phyloP scores from a whole-genome alignment of 2,329 filamentous ascomycete species.

The Sporothrix inflata region DNA sequence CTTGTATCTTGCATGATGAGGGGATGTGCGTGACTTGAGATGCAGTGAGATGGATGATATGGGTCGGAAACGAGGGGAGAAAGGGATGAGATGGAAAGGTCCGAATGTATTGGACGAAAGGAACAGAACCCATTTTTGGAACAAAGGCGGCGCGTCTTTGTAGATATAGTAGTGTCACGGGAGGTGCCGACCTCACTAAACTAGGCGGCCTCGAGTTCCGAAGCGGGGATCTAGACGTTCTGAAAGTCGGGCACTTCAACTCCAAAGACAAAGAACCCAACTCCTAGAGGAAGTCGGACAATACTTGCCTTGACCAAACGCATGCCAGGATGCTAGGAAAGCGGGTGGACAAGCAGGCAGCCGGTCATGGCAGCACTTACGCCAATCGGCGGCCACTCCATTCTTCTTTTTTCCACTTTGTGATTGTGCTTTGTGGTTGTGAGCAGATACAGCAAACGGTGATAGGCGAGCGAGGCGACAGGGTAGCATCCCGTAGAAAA shows the following conservation, averaged over 20 bases:
- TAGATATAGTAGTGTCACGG: constrained; percentile 10
- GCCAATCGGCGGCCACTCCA: not conserved
- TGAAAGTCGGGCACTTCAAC: not conserved
- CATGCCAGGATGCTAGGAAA: too few relatives aligned
- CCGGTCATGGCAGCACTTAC: not conserved
- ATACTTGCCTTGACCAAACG: not conserved
- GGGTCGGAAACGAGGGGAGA: not conserved
- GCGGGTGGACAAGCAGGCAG: not conserved
- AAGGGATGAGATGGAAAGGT: not conserved
- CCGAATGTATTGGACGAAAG: not conserved
- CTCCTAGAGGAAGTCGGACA: not conserved
- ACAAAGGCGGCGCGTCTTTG: not conserved
- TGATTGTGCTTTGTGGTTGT: not conserved
- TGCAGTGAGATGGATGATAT: not conserved
- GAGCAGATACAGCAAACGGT: not conserved
- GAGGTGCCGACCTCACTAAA: constrained; percentile 13
- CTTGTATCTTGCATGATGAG: constrained; percentile 7
- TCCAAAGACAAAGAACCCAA: not conserved
- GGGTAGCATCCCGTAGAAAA: too few relatives aligned
- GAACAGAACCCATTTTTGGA: not conserved
- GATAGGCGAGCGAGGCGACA: not conserved
- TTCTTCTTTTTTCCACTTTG: not conserved
- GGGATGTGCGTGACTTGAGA: not conserved
- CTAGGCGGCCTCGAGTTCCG: not conserved
- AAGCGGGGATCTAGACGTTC: not conserved